Percentiles rank a stretch among this genome's conserved stretches.
phyloP scores from a whole-genome alignment of 345 rosid species.

The Eucalyptus paniculata region DNA sequence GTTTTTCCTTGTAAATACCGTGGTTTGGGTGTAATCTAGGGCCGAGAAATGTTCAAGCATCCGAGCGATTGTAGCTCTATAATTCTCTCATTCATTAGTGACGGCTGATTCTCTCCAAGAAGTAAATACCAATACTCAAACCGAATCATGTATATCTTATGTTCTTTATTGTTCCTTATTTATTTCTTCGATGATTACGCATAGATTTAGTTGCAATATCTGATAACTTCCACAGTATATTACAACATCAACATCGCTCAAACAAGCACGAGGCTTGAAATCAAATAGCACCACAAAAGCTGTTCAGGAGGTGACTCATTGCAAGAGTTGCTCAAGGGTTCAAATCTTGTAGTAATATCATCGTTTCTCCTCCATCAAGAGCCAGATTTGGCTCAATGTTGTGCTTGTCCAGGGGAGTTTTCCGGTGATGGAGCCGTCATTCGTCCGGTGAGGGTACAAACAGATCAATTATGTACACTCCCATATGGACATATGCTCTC shows the following conservation, averaged over 20 bases:
- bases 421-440: not conserved
- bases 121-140: not conserved
- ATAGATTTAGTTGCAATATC: not conserved
- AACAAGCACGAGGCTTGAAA: not conserved
- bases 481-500: not conserved
- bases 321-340: not conserved
- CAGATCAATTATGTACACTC: not conserved
- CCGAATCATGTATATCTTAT: accelerated
- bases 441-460: not conserved
- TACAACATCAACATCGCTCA: not conserved
- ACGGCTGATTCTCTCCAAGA: accelerated
- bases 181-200: not conserved
- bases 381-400: not conserved
- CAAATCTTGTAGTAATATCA: not conserved
- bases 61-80: not conserved
- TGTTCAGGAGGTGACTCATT: not conserved
- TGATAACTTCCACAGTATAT: not conserved
- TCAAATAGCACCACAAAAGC: not conserved
- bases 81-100: not conserved
- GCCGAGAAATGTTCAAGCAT: not conserved
- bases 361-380: not conserved
- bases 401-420: not conserved
- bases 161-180: not conserved
- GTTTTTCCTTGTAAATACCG: not conserved
- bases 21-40: not conserved